These are phyloP conservation scores for Verticillium nubilum DNA, from an alignment of 2,329 filamentous ascomycete genomes.

Conservation along the genomic window DNA sequence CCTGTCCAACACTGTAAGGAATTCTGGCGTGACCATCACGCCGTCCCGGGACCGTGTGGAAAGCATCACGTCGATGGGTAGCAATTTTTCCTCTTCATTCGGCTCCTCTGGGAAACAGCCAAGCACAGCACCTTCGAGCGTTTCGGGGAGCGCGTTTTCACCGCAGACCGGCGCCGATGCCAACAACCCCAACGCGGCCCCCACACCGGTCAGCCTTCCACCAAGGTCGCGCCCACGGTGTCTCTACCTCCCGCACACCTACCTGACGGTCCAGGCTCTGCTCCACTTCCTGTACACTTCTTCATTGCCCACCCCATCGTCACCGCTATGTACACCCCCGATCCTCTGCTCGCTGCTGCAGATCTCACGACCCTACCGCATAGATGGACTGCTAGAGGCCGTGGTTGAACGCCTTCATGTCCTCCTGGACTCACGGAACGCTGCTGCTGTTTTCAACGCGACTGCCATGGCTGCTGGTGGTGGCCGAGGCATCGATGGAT, in stretches of 20 bases:
- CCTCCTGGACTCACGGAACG: constrained; percentile 86
- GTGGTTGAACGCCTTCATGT: constrained; percentile 87
- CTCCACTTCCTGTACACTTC: constrained; percentile 94
- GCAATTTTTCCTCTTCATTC: constrained; percentile 31
- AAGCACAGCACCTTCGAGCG: constrained; percentile 38
- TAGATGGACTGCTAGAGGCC: constrained; percentile 88
- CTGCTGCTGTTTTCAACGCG: constrained; percentile 95
- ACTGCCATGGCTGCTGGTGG: constrained; percentile 97
- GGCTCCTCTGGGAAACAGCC: constrained; percentile 33
- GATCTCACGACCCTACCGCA: constrained; percentile 84
- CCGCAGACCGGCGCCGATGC: constrained; percentile 31
- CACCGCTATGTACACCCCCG: constrained; percentile 83
- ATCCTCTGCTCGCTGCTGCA: constrained; percentile 94
- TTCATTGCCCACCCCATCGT: constrained; percentile 69
- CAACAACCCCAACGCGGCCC: constrained; percentile 46
- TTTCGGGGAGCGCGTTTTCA: constrained; percentile 20
- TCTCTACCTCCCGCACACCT: constrained; percentile 88
- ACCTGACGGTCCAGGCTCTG: constrained; percentile 81
- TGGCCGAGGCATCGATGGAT: constrained; percentile 72
- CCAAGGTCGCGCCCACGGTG: constrained; percentile 70
- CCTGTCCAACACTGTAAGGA: constrained; percentile 54
- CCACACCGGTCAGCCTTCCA: constrained; percentile 52
- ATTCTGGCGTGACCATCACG: constrained; percentile 83
- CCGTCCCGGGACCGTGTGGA: constrained; percentile 49
- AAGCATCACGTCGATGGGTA: constrained; percentile 40